Percentiles rank a stretch among this genome's conserved stretches.
phyloP scores from a whole-genome alignment of 371 early-diverging fungal genomes.

The Apophysomyces sp. region DNA sequence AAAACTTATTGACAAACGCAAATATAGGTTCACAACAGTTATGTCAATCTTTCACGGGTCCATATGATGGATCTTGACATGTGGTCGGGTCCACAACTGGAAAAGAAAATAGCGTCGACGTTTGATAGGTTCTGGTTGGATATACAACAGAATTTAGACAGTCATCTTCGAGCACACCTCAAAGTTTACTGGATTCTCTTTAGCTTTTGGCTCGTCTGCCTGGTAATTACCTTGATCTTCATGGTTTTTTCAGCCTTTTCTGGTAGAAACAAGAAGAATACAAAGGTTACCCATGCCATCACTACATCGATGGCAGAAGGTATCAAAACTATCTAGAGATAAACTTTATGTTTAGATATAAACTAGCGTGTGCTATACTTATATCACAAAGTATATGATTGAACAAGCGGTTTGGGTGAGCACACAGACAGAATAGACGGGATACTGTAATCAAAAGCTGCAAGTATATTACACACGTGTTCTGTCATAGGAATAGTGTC shows the following conservation, averaged over 20 bases:
- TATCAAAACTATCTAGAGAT: too few relatives aligned
- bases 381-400: too few relatives aligned
- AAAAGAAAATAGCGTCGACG: not conserved
- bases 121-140: not conserved
- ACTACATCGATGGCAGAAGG: not conserved
- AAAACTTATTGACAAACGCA: too few relatives aligned
- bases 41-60: conserved; percentile 14
- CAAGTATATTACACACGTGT: too few relatives aligned
- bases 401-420: too few relatives aligned
- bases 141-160: not conserved
- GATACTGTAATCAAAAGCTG: too few relatives aligned
- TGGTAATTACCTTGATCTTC: not conserved
- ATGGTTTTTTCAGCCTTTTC: not conserved
- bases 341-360: too few relatives aligned
- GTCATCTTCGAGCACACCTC: not conserved
- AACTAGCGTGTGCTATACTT: too few relatives aligned
- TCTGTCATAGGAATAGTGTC: too few relatives aligned
- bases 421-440: too few relatives aligned
- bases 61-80: not conserved
- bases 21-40: conserved; percentile 7
- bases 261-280: not conserved
- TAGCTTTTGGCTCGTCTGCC: not conserved
- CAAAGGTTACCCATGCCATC: not conserved
- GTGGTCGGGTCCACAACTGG: not conserved
- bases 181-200: not conserved